Evolutionary conservation across 106 monocot genomes (phyloP), one percentile per base, ranked within the genome.

Genomic region (Phalaenopsis equestris): DNA sequence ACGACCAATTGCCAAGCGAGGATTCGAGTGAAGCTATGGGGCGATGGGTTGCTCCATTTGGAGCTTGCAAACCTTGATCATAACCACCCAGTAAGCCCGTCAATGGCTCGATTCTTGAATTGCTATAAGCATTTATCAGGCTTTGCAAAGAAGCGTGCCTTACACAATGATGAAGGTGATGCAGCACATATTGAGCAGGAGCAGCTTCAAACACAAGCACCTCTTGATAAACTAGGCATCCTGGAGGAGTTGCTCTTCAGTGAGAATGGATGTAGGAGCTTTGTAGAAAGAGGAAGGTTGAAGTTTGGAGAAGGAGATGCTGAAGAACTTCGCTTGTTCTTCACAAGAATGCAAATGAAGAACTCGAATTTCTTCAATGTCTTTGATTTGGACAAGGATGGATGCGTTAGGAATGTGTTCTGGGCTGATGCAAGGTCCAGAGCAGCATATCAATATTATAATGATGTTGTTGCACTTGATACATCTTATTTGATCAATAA

Each of bases 1-100:
- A 90, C 87, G 10, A 93, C 90, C 2, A 86, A 88, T 55, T 90
- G 93, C 65, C 83, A 73, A 5, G 90, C 93, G 21, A 84, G 83
- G 46, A 83, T 93, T 78, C 75, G 90, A 0, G 90, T 86, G 8
- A 93, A 90, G 88, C 72, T 93, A 6, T 93, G 93, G 88, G 84
- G 83, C 2, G 93, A 93, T 61, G 90, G 88, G 4, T 38, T 88
- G 67, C 81, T 93, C 19, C 92, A 90, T 77, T 67, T 90, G 73
- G 90, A 88, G 81, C 78, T 85, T 30, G 88, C 85, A n/a, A 86
- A 36, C 36, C 82, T 93, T 9, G 90, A 93, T 57, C 93, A 93
- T 55, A 93, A 90, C 56, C 93, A 93, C 56, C 88, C 88, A 0
- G 86, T 93, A 17, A 82, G 86, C 76, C 90, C 88, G 5, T 84